These are phyloP conservation scores for Candida sithepensis DNA, from an alignment of 805 yeast genomes.

Conservation along the genomic window DNA sequence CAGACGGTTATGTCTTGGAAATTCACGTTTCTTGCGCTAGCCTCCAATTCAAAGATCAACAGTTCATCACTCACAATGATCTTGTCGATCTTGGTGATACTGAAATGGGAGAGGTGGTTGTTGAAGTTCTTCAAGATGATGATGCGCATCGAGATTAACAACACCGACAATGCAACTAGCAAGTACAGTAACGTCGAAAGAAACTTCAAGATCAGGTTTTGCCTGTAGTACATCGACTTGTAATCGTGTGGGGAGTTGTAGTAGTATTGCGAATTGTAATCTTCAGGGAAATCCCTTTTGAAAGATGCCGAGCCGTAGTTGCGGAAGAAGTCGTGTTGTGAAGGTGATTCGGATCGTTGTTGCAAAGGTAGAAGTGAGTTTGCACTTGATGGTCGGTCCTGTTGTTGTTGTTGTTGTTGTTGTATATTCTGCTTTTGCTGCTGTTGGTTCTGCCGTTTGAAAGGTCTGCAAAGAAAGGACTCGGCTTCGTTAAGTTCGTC, in stretches of 20 bases:
- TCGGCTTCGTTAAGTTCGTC: conserved; percentile 24
- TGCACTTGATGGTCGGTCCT: background rate
- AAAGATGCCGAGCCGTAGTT: conserved; percentile 13
- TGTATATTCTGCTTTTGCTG: background rate
- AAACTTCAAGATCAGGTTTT: conserved; percentile 18
- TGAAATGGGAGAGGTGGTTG: conserved; percentile 24
- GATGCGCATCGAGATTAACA: conserved; percentile 15
- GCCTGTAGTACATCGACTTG: conserved; percentile 26
- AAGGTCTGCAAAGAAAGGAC: conserved; percentile 20
- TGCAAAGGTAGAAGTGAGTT: background rate
- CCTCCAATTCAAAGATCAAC: conserved; percentile 29
- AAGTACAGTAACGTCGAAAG: conserved; percentile 16
- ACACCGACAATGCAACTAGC: conserved; percentile 6
- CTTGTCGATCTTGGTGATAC: conserved; percentile 23
- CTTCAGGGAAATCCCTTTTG: conserved; percentile 14
- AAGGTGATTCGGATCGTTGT: background rate
- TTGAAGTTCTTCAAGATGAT: conserved; percentile 26
- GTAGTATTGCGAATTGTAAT: conserved; percentile 12
- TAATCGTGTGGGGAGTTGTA: conserved; percentile 33
- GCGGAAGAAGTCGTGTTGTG: conserved; percentile 7
- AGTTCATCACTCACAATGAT: conserved; percentile 31
- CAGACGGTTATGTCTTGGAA: conserved; percentile 31
- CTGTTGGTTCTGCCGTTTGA: background rate
- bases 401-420: background rate
- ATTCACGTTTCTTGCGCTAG: conserved; percentile 25